These are phyloP conservation scores for Corynespora cassiicola DNA, from an alignment of 2,329 filamentous ascomycete species.

Conservation along the genomic window DNA sequence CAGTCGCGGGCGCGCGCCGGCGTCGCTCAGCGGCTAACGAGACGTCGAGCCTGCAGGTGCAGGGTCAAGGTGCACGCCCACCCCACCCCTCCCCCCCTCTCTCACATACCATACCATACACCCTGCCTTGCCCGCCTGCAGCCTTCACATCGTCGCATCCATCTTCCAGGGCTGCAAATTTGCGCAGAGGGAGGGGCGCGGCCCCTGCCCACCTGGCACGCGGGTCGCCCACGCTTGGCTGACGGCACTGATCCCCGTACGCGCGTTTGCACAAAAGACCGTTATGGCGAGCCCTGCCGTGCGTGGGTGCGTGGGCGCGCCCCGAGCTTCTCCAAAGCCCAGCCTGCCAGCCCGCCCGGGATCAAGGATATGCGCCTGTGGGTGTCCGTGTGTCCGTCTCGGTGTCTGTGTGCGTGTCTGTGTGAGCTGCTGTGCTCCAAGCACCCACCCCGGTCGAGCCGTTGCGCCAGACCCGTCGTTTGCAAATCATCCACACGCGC, in stretches of 20 bases:
- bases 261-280: constrained; percentile 20
- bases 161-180: too few relatives aligned
- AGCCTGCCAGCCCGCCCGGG: too few relatives aligned
- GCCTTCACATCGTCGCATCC: constrained; percentile 16
- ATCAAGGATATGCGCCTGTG: too few relatives aligned
- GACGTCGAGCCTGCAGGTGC: constrained; percentile 8
- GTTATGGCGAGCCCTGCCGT: constrained; percentile 17
- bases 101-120: too few relatives aligned
- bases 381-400: not conserved
- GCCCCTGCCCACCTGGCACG: constrained; percentile 11
- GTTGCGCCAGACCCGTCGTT: constrained; percentile 19
- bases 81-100: too few relatives aligned
- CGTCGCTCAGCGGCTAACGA: constrained; percentile 17
- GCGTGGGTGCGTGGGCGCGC: too few relatives aligned
- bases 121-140: too few relatives aligned
- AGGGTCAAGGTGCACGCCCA: too few relatives aligned
- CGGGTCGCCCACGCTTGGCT: constrained; percentile 15
- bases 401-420: not conserved
- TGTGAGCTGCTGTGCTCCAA: constrained; percentile 1
- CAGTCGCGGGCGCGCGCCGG: constrained; percentile 8
- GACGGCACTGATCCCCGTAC: constrained; percentile 11
- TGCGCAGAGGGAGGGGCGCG: constrained; percentile 5
- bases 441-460: constrained; percentile 4
- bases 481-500: constrained; percentile 11
- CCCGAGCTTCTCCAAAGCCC: too few relatives aligned